Base-by-base conservation (phyloP, 441 rosid species). In the Gossypium davidsonii region DNA sequence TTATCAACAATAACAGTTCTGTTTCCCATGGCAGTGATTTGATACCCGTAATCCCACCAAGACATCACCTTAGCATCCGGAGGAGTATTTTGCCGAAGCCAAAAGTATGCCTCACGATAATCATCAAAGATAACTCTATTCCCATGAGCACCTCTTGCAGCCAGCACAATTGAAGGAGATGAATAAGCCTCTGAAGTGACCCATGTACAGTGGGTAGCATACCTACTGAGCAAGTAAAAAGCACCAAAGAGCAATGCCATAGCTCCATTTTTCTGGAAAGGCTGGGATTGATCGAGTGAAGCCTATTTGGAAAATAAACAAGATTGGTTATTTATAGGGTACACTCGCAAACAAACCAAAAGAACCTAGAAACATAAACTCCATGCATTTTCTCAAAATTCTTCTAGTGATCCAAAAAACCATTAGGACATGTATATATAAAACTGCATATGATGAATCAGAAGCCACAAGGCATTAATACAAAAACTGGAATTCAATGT, bases 1-100 rank as follows among this genome's bases (percentile, higher is more conserved):
- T 95, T 95, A 80, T 95, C 99, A 46, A 95, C 99, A 62, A 95
- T 95, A 67, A 95, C 99, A 31, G 99, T 93, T 91, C 98, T 93
- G 81, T 93, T 95, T 77, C 97, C 99, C 99, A 95, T 95, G 77
- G 99, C 99, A 68, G 99, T 95, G 78, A 95, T 95, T 79, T 95
- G 99, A 81, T 94, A 92, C 73, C 99, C 98, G 74, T 94, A 94
- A 87, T 94, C 99, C 99, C 99, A 94, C 99, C 99, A 91, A 21
- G 99, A 95, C 99, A 95, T 95, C 81, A 95, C 85, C 89, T 95
- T 95, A 59, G 99, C 99, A 87, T 95, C 97, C 11, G 82, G 84
- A 55, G 99, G 97, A 61, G 99, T 95, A 80, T 95, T 95, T 76
- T 93, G 98, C 49, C 91, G 89, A 76, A 95, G 96, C 99, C 99